phyloP scores from a whole-genome alignment of 2,329 filamentous ascomycete genomes.

The Ciborinia camelliae region DNA sequence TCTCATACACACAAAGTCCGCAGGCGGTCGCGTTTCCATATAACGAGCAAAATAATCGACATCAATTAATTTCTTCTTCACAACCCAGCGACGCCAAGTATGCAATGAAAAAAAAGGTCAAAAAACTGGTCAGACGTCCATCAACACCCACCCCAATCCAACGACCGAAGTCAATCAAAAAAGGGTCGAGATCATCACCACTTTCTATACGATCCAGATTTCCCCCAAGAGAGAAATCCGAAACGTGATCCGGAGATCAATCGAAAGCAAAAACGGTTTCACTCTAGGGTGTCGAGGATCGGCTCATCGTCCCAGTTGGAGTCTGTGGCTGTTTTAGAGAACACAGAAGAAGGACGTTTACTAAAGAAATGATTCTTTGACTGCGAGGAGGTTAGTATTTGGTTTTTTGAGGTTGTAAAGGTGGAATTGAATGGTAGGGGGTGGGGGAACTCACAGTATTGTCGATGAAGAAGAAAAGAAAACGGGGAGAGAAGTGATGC shows the following conservation, averaged over 20 bases:
- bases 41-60: too few relatives aligned
- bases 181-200: conserved; percentile 93
- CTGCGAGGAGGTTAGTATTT: not conserved
- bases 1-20: too few relatives aligned
- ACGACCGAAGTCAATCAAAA: conserved; percentile 71
- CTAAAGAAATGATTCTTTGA: conserved; percentile 71
- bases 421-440: not conserved
- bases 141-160: conserved; percentile 74
- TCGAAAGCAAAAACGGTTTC: conserved; percentile 63
- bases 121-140: conserved; percentile 79
- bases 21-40: too few relatives aligned
- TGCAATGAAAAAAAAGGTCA: conserved; percentile 55
- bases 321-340: conserved; percentile 90
- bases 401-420: too few relatives aligned
- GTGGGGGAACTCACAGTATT: not conserved
- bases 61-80: not conserved
- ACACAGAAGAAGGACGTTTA: conserved; percentile 86
- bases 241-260: too few relatives aligned
- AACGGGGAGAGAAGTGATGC: not conserved
- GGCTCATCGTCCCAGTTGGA: conserved; percentile 90
- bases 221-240: too few relatives aligned
- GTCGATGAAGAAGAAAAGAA: not conserved
- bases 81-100: not conserved
- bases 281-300: conserved; percentile 89
- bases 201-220: conserved; percentile 68